Base-by-base conservation (phyloP, 2,329 filamentous ascomycete species). In the Immersiporthe knoxdaviesiana region DNA sequence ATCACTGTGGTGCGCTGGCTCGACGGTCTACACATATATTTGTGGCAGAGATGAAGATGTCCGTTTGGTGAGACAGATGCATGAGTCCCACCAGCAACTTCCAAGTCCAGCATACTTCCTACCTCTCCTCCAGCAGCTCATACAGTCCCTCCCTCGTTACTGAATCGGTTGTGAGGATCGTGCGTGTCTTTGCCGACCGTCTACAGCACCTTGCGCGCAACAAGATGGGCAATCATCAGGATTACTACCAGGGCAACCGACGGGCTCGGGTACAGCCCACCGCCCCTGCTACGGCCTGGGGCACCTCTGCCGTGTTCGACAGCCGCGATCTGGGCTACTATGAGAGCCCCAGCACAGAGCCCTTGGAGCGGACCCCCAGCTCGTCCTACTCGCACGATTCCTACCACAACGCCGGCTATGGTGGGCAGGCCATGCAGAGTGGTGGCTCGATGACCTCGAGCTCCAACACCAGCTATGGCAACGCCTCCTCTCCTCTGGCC, bases 1-100 rank as follows among this genome's bases (percentile, higher is more conserved):
- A 27, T 54, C 39, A 21, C 24, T 35, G 60, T 58, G 54, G 54
- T 52, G 41, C 52, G 30, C 58, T 44, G 8, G 24, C 18, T 39
- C 35, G 63, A 60, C 16, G n/a, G 37, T 30, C 63, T 63, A 68
- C 47, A 68, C 52, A 68, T 68, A 66, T 68, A 66, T 41, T 27
- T 30, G 54, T 64, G 4, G 56, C 37, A 54, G 47, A 27, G 63
- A 41, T 58, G 66, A 66, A 35, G 24, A 35, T 27, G 50, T 18
- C 63, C 63, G 44, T 35, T 37, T 58, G 24, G n/a, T 47, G 8
- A 47, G n/a, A 41, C 52, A 18, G 63, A 52, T 41, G 50, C 21
- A 39, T 30, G 32, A 44, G 37, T 62, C 24, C 37, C 35, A 59
- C 35, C 14, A 65, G n/a, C 44, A 47, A 7, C n/a, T n/a, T 16